phyloP scores from a whole-genome alignment of 2,329 filamentous ascomycete species.

The Helotiales sp. region DNA sequence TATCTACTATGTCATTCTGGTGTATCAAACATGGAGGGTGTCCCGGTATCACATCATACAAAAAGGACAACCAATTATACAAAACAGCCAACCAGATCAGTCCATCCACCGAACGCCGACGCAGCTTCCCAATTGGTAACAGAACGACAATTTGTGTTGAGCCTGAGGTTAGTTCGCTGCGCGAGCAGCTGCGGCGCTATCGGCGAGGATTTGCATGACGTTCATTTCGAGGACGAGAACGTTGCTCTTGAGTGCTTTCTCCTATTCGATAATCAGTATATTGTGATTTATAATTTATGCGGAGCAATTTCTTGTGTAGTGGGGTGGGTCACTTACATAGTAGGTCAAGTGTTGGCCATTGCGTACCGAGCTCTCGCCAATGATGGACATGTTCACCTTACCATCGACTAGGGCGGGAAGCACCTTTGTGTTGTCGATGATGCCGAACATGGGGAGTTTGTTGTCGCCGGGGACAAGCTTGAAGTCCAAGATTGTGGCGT shows the following conservation, averaged over 20 bases:
- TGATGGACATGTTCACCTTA: conserved; percentile 55
- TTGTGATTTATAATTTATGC: neutral
- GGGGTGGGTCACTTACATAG: conserved; percentile 47
- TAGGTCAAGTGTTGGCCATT: conserved; percentile 57
- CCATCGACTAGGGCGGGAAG: conserved; percentile 45
- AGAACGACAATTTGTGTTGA: no score
- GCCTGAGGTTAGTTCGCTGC: neutral
- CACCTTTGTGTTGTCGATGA: conserved; percentile 49
- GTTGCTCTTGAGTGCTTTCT: conserved; percentile 54
- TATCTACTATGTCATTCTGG: no score
- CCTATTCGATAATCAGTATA: conserved; percentile 27
- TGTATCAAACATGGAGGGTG: no score
- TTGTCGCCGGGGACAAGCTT: conserved; percentile 60
- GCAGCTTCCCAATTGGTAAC: no score
- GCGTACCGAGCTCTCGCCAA: conserved; percentile 53
- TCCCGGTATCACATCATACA: no score
- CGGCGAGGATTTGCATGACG: conserved; percentile 43
- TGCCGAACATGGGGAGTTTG: conserved; percentile 53
- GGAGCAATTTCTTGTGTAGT: no score
- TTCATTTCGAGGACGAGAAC: conserved; percentile 53
- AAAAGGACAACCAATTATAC: no score
- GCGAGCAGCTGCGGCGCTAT: conserved; percentile 30
- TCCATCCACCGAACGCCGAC: neutral
- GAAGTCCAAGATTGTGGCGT: conserved; percentile 55
- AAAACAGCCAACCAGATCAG: neutral